Percentiles rank a stretch among this genome's conserved stretches.
These are phyloP conservation scores for Lentinula novae-zelandiae DNA, from an alignment of 1,284 basidiomycete genomes.

Conservation along the genomic window DNA sequence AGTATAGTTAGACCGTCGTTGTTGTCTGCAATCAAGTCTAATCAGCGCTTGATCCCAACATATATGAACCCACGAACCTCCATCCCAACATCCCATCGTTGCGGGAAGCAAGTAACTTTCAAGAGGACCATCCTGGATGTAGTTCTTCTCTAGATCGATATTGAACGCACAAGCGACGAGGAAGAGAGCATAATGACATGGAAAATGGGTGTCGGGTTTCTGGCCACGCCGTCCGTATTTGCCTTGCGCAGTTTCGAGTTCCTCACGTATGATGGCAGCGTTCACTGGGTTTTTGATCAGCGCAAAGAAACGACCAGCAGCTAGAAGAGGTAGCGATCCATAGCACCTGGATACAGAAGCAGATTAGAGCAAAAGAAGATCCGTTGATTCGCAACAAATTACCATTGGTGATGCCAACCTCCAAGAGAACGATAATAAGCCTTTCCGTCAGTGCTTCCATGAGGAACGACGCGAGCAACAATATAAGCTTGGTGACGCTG, in stretches of 20 bases:
- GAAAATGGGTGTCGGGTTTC: conserved; percentile 18
- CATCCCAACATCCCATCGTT: conserved; percentile 24
- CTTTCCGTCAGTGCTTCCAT: conserved; percentile 13
- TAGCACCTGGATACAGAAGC: conserved; percentile 21
- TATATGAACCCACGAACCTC: conserved; percentile 20
- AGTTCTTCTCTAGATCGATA: conserved; percentile 10
- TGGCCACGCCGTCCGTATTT: too few species aligned
- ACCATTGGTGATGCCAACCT: conserved; percentile 34
- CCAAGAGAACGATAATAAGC: conserved; percentile 35
- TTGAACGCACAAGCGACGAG: conserved; percentile 23
- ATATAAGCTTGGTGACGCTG: conserved; percentile 21
- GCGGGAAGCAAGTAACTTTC: conserved; percentile 17
- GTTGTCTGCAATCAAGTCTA: conserved; percentile 27
- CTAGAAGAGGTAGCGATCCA: conserved; percentile 26
- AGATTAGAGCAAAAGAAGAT: neutral
- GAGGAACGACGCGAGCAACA: conserved; percentile 18
- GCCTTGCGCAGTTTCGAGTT: conserved; percentile 26
- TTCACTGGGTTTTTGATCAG: conserved; percentile 33
- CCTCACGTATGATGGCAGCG: conserved; percentile 30
- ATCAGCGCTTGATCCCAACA: neutral
- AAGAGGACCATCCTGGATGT: conserved; percentile 16
- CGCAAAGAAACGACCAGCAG: conserved; percentile 28
- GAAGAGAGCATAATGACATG: conserved; percentile 28
- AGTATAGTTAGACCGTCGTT: conserved; percentile 38
- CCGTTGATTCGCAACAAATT: neutral